phyloP scores from a whole-genome alignment of 345 rosid genomes.

The Dipteronia sinensis region DNA sequence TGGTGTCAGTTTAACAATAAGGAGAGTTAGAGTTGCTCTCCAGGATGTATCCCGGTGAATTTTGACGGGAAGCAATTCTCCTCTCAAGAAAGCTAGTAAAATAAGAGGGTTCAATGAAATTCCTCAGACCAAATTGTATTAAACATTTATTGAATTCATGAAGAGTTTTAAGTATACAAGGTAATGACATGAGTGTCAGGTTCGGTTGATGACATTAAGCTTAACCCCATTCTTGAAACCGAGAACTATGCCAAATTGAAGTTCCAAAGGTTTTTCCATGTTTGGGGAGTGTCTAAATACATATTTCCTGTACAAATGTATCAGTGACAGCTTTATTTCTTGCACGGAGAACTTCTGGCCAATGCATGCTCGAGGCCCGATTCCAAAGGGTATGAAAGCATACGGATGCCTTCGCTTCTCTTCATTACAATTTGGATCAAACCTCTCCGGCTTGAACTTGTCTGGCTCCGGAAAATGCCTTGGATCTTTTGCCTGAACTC shows the following conservation, averaged over 20 bases:
- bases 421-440: slow-evolving; percentile 78
- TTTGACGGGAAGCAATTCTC: too few species aligned
- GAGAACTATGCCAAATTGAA: slow-evolving; percentile 78
- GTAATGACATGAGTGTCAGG: slow-evolving; percentile 17
- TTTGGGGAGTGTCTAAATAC: slow-evolving; percentile 68
- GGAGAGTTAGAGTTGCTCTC: too few species aligned
- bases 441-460: slow-evolving; percentile 82
- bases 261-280: slow-evolving; percentile 84
- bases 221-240: slow-evolving; percentile 86
- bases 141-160: neutral
- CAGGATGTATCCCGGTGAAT: too few species aligned
- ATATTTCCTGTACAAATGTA: slow-evolving; percentile 65
- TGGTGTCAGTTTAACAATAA: too few species aligned
- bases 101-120: neutral
- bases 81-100: too few species aligned
- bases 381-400: slow-evolving; percentile 86
- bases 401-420: slow-evolving; percentile 80
- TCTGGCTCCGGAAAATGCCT: slow-evolving; percentile 85
- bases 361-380: slow-evolving; percentile 90
- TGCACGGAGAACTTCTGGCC: slow-evolving; percentile 82
- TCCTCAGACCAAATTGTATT: neutral
- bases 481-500: slow-evolving; percentile 89
- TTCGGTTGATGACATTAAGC: slow-evolving; percentile 59
- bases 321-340: slow-evolving; percentile 74
- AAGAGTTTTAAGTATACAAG: neutral